Evolutionary conservation across 2,329 filamentous ascomycete genomes (phyloP), one percentile per base, ranked within the genome.

Genomic region (Ceratocystis cacaofunesta): DNA sequence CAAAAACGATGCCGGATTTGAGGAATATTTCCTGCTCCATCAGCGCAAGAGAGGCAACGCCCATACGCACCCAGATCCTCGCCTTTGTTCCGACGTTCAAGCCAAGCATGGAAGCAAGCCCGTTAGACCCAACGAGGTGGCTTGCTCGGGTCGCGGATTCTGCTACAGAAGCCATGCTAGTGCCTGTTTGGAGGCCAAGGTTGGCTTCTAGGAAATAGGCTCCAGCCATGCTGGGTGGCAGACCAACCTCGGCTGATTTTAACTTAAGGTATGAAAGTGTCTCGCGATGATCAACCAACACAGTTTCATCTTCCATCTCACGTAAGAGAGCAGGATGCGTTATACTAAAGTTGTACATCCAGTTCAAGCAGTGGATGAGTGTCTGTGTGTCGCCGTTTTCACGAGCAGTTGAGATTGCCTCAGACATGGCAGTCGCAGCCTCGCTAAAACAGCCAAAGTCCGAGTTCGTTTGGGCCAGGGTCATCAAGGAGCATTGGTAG

Each of bases 401-500:
- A 68, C 92, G 81, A 0, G 94, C 94, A n/a, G 91, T 95, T 0
- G 92, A 87, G 43, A 99, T 91, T 0, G 92, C 92, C 74, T 97
- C 94, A 55, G 95, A 85, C 85, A 99, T 96, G 12, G 92, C 89
- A 10, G 90, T 84, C n/a, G 97, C 82, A 5, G 92, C 92, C 75
- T 97, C 92, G 50, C 85, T 83, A 73, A 91, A 87, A 72, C 90
- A 96, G 60, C 92, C 92, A 77, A 97, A 97, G 73, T 97, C 94
- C 17, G 92, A 90, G 72, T 99, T 92, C 3, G 97, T 81, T 43
- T 96, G 90, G 2, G 92, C 92, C 67, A 96, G 82, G 72, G 96
- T 96, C 72, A 99, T 85, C 15, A 97, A 78, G 0, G 94, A 94
- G 72, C 96, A 96, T 72, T 97, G 94, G 72, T 99, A 97, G 71